Conservation (phyloP, 768 basidiomycete species). For the Baorangia bicolor region DNA sequence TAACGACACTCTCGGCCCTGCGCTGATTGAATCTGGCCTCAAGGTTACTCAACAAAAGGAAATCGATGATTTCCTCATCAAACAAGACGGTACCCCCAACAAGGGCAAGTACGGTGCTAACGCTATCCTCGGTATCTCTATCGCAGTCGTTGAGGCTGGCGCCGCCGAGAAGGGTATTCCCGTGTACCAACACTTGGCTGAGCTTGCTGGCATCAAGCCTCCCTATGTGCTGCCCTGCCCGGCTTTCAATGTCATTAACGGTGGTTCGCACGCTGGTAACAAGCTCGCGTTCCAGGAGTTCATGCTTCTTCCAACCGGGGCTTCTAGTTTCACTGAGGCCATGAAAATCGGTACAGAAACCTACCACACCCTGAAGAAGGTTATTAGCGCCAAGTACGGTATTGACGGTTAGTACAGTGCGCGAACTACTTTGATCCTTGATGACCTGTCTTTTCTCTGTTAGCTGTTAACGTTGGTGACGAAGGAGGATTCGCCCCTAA, state of each 20-base stretch:
- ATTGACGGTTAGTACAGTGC: constrained; percentile 75
- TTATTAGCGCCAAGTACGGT: constrained; percentile 98
- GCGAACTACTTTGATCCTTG: background rate
- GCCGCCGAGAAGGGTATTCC: constrained; percentile 95
- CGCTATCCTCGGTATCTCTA: constrained; percentile 97
- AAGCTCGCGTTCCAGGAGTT: constrained; percentile 99
- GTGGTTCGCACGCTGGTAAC: constrained; percentile 99
- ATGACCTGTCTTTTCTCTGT: constrained; percentile 6
- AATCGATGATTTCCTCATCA: constrained; percentile 97
- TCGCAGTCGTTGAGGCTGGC: constrained; percentile 90
- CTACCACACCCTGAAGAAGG: constrained; percentile 98
- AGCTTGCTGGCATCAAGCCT: constrained; percentile 91
- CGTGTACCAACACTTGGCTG: constrained; percentile 94
- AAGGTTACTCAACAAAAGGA: constrained; percentile 90
- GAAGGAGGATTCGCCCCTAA: constrained; percentile 99
- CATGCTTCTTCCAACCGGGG: constrained; percentile 98
- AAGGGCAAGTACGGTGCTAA: constrained; percentile 99
- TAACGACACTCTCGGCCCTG: constrained; percentile 88
- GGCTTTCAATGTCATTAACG: constrained; percentile 99
- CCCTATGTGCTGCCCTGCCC: constrained; percentile 92
- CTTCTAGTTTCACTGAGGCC: constrained; percentile 88
- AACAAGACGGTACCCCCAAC: constrained; percentile 95
- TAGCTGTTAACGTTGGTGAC: constrained; percentile 98
- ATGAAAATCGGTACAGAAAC: constrained; percentile 99
- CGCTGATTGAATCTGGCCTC: constrained; percentile 79